Evolutionary conservation across 2,329 filamentous ascomycete genomes (phyloP).

Genomic region (Fusarium tjaetaba): DNA sequence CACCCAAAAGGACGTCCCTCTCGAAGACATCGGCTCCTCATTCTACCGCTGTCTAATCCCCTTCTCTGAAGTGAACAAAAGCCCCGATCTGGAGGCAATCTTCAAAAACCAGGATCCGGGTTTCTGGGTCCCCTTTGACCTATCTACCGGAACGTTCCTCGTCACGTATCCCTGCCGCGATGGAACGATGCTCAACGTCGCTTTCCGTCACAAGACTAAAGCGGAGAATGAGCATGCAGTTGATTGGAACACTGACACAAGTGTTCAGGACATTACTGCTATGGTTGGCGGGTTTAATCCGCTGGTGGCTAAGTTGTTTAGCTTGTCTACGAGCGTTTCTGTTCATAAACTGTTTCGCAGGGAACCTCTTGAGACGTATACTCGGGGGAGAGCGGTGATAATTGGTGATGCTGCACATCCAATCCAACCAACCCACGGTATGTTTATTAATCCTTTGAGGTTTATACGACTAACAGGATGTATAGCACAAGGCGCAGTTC

Average conservation of each 20-base stretch:
- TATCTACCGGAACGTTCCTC: neutral
- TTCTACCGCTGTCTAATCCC: slow-evolving; percentile 15
- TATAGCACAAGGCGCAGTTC: neutral
- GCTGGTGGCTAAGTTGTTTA: neutral
- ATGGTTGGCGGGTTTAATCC: neutral
- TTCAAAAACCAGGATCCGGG: neutral
- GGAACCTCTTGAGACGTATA: neutral
- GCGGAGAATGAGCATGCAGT: neutral
- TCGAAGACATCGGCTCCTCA: neutral
- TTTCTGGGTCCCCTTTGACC: slow-evolving; percentile 1
- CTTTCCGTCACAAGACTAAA: neutral
- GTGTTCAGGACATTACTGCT: neutral
- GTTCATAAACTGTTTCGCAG: neutral
- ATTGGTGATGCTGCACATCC: slow-evolving; percentile 5
- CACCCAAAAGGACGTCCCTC: accelerated
- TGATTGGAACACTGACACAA: neutral
- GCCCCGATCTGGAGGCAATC: neutral
- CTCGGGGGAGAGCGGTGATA: accelerated
- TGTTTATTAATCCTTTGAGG: accelerated
- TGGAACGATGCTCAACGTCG: neutral
- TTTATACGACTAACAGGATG: accelerated
- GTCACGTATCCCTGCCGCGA: neutral
- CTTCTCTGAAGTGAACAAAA: neutral
- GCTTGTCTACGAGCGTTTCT: neutral
- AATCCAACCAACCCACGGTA: neutral